These are phyloP conservation scores for Rhinocladiella mackenziei DNA, from an alignment of 2,329 filamentous ascomycete species.

Conservation along the genomic window DNA sequence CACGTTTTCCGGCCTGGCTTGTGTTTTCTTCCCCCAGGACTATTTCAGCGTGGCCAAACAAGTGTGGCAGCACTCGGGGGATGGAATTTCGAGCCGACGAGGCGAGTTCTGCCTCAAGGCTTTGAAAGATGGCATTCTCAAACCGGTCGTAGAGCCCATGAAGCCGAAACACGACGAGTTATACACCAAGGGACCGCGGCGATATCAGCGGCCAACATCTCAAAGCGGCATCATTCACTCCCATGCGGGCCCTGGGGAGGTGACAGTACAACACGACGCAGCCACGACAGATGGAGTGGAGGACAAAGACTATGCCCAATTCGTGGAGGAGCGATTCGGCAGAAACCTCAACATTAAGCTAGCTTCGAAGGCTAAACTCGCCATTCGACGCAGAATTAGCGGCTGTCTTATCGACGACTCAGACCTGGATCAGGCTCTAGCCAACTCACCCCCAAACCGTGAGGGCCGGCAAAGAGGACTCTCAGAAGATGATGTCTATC, in stretches of 20 bases:
- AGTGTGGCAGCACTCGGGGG: constrained; percentile 96
- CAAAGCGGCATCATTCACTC: constrained; percentile 44
- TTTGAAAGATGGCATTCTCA: constrained; percentile 64
- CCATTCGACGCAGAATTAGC: constrained; percentile 81
- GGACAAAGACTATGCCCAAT: constrained; percentile 66
- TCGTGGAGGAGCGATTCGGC: constrained; percentile 91
- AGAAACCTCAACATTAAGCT: constrained; percentile 79
- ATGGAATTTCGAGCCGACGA: constrained; percentile 84
- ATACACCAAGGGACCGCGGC: constrained; percentile 65
- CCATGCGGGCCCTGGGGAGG: no score
- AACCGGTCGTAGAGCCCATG: constrained; percentile 33
- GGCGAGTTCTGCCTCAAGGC: constrained; percentile 83
- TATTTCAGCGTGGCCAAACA: constrained; percentile 74
- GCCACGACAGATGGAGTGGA: constrained; percentile 34
- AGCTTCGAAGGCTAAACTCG: constrained; percentile 75
- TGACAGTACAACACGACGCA: no score
- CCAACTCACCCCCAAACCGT: constrained; percentile 37
- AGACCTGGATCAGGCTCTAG: constrained; percentile 59
- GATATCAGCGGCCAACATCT: constrained; percentile 67
- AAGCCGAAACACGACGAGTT: constrained; percentile 29
- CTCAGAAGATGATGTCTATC: constrained; percentile 79
- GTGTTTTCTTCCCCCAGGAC: constrained; percentile 66
- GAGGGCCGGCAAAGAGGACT: constrained; percentile 54
- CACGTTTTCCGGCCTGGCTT: constrained; percentile 61
- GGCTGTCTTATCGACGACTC: constrained; percentile 73